phyloP scores from a whole-genome alignment of 73 alveolate genomes.

The Durusdinium trenchii region DNA sequence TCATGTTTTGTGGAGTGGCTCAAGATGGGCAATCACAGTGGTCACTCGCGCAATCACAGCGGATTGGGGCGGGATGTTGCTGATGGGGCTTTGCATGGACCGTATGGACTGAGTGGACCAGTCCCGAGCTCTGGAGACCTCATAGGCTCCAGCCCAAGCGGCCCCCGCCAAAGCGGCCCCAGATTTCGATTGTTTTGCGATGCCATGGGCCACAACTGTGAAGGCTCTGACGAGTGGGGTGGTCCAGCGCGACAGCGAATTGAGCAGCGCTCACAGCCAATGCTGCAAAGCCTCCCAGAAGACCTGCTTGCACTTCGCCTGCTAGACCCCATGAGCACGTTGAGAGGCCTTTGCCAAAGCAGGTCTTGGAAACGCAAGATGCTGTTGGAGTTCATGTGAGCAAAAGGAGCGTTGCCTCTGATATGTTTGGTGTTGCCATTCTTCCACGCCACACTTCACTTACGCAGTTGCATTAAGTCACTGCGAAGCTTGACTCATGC shows the following conservation, averaged over 20 bases:
- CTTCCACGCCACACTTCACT: neutral
- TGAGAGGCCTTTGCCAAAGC: neutral
- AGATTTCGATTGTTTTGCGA: conserved; percentile 45
- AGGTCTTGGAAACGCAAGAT: neutral
- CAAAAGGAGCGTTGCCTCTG: neutral
- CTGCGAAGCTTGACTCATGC: no score
- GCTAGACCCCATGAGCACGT: no score
- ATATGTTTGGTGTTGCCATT: neutral
- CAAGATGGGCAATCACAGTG: no score
- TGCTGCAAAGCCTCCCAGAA: neutral
- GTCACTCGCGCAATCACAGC: no score
- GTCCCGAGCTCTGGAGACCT: no score
- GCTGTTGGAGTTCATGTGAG: conserved; percentile 10
- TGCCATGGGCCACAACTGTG: neutral
- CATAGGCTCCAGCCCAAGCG: neutral
- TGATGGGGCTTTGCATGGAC: no score
- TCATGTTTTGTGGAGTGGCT: no score
- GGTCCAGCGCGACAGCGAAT: conserved; percentile 37
- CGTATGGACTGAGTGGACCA: no score
- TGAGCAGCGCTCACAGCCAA: neutral
- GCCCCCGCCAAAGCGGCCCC: neutral
- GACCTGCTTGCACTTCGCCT: neutral
- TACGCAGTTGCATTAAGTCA: no score
- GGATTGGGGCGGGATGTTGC: no score
- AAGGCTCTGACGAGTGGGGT: conserved; percentile 55